Evolutionary conservation across 257 asterid genomes (phyloP).

Genomic region (Rauvolfia tetraphylla): DNA sequence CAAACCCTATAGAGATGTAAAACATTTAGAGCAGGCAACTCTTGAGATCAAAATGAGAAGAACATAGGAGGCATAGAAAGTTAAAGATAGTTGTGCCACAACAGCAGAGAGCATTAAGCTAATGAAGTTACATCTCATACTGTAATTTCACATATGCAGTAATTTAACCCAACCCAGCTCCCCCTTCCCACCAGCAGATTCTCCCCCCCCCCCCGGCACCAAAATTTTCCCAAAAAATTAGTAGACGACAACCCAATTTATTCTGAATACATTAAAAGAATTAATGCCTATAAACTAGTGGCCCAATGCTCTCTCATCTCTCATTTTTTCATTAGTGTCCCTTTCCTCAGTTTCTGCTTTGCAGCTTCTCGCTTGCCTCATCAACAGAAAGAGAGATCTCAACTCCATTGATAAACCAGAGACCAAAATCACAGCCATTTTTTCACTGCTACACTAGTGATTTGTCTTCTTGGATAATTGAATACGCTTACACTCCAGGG

Average conservation of each 20-base stretch:
- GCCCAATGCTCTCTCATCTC: neutral
- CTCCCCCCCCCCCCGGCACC: too few relatives aligned
- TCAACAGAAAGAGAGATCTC: neutral
- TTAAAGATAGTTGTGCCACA: neutral
- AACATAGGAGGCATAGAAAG: neutral
- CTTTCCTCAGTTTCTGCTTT: neutral
- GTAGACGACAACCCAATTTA: neutral
- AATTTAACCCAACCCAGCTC: neutral
- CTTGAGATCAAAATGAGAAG: neutral
- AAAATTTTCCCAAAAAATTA: neutral
- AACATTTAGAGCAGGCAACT: constrained; percentile 10
- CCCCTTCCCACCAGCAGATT: neutral
- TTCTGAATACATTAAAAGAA: neutral
- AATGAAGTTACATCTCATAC: neutral
- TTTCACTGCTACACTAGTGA: neutral
- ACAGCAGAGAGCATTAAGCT: neutral
- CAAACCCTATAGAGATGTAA: constrained; percentile 59
- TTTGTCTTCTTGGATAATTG: neutral
- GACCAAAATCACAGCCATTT: neutral
- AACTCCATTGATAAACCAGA: neutral
- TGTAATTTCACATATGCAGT: neutral
- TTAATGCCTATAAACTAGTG: neutral
- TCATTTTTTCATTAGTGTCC: neutral
- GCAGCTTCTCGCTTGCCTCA: neutral
- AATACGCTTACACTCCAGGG: neutral